Percentiles rank a stretch among this genome's conserved stretches.
These are phyloP conservation scores for Macrolepiota dolichaula DNA, from an alignment of 768 basidiomycete genomes.

Conservation along the genomic window DNA sequence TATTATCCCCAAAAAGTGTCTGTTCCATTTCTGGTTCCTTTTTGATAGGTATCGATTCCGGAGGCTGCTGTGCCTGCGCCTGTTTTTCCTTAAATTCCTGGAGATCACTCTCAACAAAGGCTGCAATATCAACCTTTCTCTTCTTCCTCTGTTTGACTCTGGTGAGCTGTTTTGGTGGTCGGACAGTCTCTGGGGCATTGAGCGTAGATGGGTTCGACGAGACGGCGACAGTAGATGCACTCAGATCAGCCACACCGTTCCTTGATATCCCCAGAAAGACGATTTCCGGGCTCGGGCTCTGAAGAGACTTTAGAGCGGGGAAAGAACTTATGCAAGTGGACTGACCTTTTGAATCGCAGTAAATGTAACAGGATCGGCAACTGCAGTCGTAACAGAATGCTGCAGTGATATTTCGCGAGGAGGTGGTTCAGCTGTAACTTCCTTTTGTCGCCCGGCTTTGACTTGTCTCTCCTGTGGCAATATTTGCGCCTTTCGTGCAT, in stretches of 20 bases:
- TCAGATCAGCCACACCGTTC: background rate
- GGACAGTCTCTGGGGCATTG: background rate
- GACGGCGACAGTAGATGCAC: background rate
- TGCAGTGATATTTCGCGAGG: background rate
- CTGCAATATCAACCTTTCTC: slow-evolving; percentile 23
- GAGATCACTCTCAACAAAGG: slow-evolving; percentile 27
- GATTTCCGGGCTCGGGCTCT: slow-evolving; percentile 7
- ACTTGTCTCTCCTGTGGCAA: background rate
- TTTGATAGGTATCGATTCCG: background rate
- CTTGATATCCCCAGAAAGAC: background rate
- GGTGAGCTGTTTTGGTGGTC: background rate
- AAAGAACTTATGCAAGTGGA: background rate
- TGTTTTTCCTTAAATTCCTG: slow-evolving; percentile 21
- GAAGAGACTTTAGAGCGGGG: background rate
- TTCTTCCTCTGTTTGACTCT: slow-evolving; percentile 24
- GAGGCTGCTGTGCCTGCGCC: slow-evolving; percentile 6
- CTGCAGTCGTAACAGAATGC: background rate
- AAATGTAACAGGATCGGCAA: background rate
- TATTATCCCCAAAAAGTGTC: background rate
- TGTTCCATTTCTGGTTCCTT: slow-evolving; percentile 6
- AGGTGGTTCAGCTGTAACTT: background rate
- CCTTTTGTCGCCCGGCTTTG: background rate
- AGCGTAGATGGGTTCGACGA: background rate
- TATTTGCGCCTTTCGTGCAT: background rate
- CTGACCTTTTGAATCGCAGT: background rate